Percentiles rank a stretch among this genome's conserved stretches.
phyloP scores from a whole-genome alignment of 176 grass and related monocot species.

The Poa annua region DNA sequence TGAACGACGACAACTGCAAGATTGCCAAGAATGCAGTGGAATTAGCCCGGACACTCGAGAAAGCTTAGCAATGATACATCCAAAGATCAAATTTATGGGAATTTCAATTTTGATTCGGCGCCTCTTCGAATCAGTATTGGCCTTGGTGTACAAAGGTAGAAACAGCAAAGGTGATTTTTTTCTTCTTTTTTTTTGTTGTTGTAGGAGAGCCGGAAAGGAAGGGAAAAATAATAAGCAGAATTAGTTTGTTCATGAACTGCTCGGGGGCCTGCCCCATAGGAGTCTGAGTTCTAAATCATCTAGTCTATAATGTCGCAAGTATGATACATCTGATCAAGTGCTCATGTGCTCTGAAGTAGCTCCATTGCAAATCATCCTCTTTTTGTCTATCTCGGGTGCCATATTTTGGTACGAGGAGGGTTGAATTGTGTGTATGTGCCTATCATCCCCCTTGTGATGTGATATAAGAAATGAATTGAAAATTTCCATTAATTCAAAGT shows the following conservation, averaged over 20 bases:
- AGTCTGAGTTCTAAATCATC: constrained; percentile 24
- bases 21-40: constrained; percentile 78
- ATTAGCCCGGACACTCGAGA: constrained; percentile 71
- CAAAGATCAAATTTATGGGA: constrained; percentile 40
- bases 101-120: constrained; percentile 49
- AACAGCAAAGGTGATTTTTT: constrained; percentile 60
- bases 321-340: constrained; percentile 37
- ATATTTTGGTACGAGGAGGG: constrained; percentile 43
- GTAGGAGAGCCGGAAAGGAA: constrained; percentile 48
- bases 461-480: constrained; percentile 29
- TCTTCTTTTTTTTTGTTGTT: constrained; percentile 46
- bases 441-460: constrained; percentile 47
- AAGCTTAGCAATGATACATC: constrained; percentile 38
- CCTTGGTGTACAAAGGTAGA: constrained; percentile 58
- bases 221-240: constrained; percentile 40
- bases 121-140: constrained; percentile 44
- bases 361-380: constrained; percentile 27
- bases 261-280: constrained; percentile 14
- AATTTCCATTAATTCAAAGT: neutral
- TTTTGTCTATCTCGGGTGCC: neutral
- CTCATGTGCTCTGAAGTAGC: constrained; percentile 32
- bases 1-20: constrained; percentile 73
- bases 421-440: constrained; percentile 53
- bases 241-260: constrained; percentile 45
- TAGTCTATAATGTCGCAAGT: constrained; percentile 38